These are phyloP conservation scores for Tuber calosporum DNA, from an alignment of 495 filamentous ascomycete species.

Conservation along the genomic window DNA sequence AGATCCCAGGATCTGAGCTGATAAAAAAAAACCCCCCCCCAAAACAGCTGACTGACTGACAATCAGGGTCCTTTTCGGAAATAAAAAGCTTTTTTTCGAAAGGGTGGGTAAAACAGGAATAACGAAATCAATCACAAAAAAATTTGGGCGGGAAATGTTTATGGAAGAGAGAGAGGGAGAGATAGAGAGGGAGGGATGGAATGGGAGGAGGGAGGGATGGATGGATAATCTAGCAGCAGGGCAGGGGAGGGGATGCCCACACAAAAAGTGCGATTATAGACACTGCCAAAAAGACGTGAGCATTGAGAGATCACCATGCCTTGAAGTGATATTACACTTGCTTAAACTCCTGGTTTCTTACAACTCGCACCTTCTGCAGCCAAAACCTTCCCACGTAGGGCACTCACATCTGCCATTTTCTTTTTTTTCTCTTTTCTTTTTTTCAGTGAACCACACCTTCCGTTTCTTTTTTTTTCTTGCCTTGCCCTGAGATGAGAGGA, in stretches of 20 bases:
- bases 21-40: no score
- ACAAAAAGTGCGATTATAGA: conserved; percentile 12
- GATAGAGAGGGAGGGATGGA: background rate
- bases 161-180: no score
- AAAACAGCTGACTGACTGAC: background rate
- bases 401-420: background rate
- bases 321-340: conserved; percentile 3
- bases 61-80: background rate
- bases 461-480: conserved; percentile 11
- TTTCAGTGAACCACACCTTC: conserved; percentile 13
- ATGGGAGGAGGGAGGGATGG: background rate
- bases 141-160: background rate
- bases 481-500: conserved; percentile 17
- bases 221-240: conserved; percentile 12
- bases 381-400: background rate
- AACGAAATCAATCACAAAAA: background rate
- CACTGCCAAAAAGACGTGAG: conserved; percentile 17
- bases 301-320: background rate
- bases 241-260: background rate
- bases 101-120: background rate
- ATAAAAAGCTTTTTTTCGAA: background rate
- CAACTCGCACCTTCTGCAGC: background rate
- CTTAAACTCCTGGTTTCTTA: background rate
- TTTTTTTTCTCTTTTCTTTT: conserved; percentile 13
- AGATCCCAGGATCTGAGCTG: background rate